A percentile compares a stretch with the other conserved stretches of the same genome.
Evolutionary conservation across 768 basidiomycete species (phyloP).

Genomic region (Solioccasus polychromus): DNA sequence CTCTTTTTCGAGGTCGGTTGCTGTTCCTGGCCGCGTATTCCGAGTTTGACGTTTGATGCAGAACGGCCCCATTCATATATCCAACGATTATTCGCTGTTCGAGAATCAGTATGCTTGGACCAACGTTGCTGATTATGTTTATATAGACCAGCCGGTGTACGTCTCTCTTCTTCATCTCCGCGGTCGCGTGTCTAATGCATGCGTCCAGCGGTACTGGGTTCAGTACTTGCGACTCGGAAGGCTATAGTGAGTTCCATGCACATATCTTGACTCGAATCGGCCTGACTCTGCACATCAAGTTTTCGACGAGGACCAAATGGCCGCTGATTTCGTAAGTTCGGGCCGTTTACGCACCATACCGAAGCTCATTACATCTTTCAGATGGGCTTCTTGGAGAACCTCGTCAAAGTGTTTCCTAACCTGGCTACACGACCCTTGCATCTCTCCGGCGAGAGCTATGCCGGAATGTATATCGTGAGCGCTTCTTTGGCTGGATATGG

Average conservation of each 20-base stretch:
- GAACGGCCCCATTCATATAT: constrained; percentile 70
- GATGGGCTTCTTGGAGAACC: constrained; percentile 71
- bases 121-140: constrained; percentile 61
- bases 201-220: constrained; percentile 53
- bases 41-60: constrained; percentile 20
- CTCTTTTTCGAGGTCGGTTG: constrained; percentile 60
- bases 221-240: constrained; percentile 59
- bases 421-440: constrained; percentile 64
- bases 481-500: not conserved
- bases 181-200: constrained; percentile 1
- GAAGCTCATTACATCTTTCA: constrained; percentile 24
- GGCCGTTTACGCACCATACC: not conserved
- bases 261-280: not conserved
- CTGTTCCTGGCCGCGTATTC: too few species aligned
- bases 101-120: constrained; percentile 59
- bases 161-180: constrained; percentile 10
- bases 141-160: constrained; percentile 71
- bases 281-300: constrained; percentile 35
- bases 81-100: constrained; percentile 45
- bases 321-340: constrained; percentile 43
- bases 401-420: constrained; percentile 73
- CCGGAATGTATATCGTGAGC: constrained; percentile 67
- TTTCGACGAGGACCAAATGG: constrained; percentile 65
- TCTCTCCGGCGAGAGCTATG: constrained; percentile 73
- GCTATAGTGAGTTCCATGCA: constrained; percentile 48